These are phyloP conservation scores for Pythium dissimile DNA, from an alignment of 352 stramenopile genomes.

Conservation along the genomic window DNA sequence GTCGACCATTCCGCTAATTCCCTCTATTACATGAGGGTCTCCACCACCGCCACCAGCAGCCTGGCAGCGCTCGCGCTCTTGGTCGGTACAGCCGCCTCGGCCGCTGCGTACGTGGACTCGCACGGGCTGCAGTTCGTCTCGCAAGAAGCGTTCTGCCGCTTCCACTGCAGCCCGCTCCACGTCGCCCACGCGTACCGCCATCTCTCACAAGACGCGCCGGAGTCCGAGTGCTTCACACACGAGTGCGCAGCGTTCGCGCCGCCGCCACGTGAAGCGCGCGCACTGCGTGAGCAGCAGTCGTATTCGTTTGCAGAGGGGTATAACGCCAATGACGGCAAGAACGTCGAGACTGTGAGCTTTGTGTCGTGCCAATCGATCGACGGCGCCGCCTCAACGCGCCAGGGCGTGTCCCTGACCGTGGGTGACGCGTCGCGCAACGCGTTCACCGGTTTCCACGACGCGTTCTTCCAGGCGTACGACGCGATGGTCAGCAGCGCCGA, in stretches of 20 bases:
- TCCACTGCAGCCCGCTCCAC: conserved; percentile 45
- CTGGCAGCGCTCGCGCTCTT: too few species aligned
- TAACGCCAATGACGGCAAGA: too few species aligned
- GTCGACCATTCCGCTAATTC: too few species aligned
- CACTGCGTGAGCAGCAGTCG: conserved; percentile 34
- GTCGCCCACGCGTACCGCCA: neutral
- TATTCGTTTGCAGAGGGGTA: conserved; percentile 30
- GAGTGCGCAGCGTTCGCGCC: conserved; percentile 12
- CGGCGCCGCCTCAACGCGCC: conserved; percentile 15
- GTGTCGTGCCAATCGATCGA: conserved; percentile 35
- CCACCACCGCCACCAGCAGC: too few species aligned
- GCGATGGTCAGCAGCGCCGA: conserved; percentile 54
- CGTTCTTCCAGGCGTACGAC: conserved; percentile 68
- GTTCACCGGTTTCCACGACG: conserved; percentile 48
- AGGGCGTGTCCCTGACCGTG: too few species aligned
- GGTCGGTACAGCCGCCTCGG: too few species aligned
- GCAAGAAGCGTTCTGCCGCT: conserved; percentile 44
- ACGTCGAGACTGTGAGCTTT: too few species aligned
- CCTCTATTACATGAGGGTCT: too few species aligned
- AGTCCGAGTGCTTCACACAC: conserved; percentile 13
- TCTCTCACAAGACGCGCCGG: too few species aligned
- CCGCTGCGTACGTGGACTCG: conserved; percentile 35
- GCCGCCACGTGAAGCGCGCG: conserved; percentile 18
- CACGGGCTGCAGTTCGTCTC: conserved; percentile 41
- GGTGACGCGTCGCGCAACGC: conserved; percentile 34